These are phyloP conservation scores for Penicillium odoratum DNA, from an alignment of 495 filamentous ascomycete species.

Conservation along the genomic window DNA sequence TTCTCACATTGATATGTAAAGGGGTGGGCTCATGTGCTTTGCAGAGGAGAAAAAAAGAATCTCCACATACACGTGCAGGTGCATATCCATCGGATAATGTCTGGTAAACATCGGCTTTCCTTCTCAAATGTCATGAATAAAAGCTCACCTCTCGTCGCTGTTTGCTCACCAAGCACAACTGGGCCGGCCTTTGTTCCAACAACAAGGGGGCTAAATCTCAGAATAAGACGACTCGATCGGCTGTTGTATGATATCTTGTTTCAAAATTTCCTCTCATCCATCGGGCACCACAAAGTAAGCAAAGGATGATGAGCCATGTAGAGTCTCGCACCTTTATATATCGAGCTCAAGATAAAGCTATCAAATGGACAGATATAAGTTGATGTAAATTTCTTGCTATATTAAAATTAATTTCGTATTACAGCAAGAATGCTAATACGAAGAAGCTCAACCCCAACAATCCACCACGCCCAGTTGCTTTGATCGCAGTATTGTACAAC, in stretches of 20 bases:
- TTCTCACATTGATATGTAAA: no score
- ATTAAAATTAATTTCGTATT: background rate
- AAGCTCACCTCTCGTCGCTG: no score
- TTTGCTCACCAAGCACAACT: no score
- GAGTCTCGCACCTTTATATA: background rate
- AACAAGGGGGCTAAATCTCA: background rate
- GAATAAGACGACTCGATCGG: no score
- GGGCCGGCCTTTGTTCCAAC: no score
- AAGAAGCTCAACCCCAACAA: conserved; percentile 9
- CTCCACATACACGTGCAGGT: no score
- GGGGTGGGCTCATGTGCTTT: no score
- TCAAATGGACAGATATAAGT: background rate
- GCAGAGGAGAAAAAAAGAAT: no score
- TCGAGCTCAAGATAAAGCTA: background rate
- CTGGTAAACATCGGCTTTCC: no score
- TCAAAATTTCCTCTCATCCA: background rate
- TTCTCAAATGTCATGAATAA: no score
- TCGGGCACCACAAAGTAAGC: background rate
- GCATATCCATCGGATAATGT: no score
- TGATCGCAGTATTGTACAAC: conserved; percentile 6
- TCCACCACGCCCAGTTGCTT: background rate
- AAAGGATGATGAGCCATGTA: background rate
- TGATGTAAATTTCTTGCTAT: background rate
- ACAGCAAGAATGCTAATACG: conserved; percentile 6
- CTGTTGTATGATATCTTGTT: no score